These are phyloP conservation scores for Macrolepiota albuminosa DNA, from an alignment of 768 basidiomycete genomes.

Conservation along the genomic window DNA sequence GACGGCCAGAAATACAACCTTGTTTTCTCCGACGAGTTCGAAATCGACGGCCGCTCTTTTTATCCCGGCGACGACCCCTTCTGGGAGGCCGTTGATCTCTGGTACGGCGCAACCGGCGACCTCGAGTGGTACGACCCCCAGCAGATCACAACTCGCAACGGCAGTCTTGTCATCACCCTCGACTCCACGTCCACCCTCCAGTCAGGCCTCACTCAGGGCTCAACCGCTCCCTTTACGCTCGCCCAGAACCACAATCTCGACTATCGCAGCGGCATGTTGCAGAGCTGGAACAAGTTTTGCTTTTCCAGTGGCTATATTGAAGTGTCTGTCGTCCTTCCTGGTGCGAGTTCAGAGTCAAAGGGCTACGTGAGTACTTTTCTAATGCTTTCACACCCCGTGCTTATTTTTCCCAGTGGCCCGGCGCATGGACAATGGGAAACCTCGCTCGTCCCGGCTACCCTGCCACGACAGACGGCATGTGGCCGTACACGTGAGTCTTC, in stretches of 20 bases:
- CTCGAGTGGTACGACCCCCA: conserved; percentile 73
- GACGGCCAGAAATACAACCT: conserved; percentile 67
- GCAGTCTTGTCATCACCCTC: conserved; percentile 66
- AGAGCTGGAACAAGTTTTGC: conserved; percentile 90
- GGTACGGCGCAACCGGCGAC: conserved; percentile 70
- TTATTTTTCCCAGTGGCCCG: conserved; percentile 60
- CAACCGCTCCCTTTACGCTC: conserved; percentile 41
- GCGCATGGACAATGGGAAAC: conserved; percentile 88
- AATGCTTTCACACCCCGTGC: neutral
- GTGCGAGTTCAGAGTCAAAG: conserved; percentile 45
- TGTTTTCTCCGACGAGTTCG: conserved; percentile 71
- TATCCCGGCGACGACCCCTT: conserved; percentile 54
- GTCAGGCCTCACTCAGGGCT: conserved; percentile 28
- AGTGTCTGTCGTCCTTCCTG: conserved; percentile 55
- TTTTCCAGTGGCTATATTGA: conserved; percentile 81
- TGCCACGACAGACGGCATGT: conserved; percentile 75
- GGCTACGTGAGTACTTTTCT: conserved; percentile 38
- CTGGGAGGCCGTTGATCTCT: conserved; percentile 70
- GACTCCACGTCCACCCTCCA: conserved; percentile 34
- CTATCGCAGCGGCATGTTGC: conserved; percentile 76
- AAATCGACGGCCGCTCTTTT: conserved; percentile 45
- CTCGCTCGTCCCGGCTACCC: conserved; percentile 77
- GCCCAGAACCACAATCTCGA: conserved; percentile 51
- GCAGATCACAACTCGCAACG: conserved; percentile 62
- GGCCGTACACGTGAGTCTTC: conserved; percentile 69